phyloP scores from a whole-genome alignment of 768 basidiomycete genomes.

The Russula vinacea region DNA sequence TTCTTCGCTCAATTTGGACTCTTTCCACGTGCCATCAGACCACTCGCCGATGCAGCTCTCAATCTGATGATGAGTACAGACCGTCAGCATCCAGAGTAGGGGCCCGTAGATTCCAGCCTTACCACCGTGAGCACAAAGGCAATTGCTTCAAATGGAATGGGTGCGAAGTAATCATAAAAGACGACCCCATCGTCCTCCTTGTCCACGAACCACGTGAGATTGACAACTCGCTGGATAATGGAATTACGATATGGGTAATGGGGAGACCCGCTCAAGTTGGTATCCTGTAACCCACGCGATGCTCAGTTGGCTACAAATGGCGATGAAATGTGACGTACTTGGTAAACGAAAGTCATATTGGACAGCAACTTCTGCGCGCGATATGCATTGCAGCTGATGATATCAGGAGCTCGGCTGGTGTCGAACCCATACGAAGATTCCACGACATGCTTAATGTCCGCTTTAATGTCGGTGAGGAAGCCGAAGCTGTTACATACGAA shows the following conservation, averaged over 20 bases:
- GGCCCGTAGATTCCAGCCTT: background rate
- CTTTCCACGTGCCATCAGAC: background rate
- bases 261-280: background rate
- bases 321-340: background rate
- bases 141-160: constrained; percentile 4
- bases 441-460: background rate
- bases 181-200: constrained; percentile 1
- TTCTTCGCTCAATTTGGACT: background rate
- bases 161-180: constrained; percentile 7
- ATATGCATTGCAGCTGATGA: background rate
- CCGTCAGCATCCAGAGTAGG: background rate
- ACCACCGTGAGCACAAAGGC: constrained; percentile 18
- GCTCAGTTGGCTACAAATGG: background rate
- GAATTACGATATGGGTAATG: constrained; percentile 14
- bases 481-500: background rate
- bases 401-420: constrained; percentile 6
- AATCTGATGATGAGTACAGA: background rate
- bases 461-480: background rate
- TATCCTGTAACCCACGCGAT: background rate
- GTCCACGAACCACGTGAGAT: constrained; percentile 18
- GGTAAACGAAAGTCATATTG: constrained; percentile 10
- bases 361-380: constrained; percentile 1
- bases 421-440: constrained; percentile 14
- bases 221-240: constrained; percentile 17
- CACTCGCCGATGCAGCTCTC: constrained; percentile 23